Base-by-base conservation (phyloP, 1,139 yeast genomes). In the Casaregolazyma lundiana region DNA sequence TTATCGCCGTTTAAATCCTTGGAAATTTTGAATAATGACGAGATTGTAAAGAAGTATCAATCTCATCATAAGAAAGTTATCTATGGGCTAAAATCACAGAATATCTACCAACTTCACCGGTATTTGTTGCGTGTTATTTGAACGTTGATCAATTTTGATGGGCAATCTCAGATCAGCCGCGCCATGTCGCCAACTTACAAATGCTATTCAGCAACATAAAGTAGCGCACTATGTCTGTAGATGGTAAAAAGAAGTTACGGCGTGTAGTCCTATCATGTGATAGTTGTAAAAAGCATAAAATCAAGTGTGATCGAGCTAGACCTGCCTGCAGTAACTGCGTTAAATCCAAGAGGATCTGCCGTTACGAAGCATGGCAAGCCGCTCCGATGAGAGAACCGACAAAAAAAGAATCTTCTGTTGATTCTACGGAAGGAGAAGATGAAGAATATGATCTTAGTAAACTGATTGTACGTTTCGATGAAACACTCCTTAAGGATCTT, bases 271-370 rank as follows among this genome's bases (percentile, higher is more conserved):
- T 26, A n/a, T 26, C 32, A 2, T 26, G 32, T 26, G 6, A n/a
- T 3, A 26, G 3, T 26, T 40, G 43, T 18, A 35, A 40, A 32
- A 20, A 15, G 13, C 43, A 37, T 17, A 40, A 40, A 30, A 40
- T 30, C 15, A 40, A 40, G 30, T 40, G 43, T 21, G 43, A 40
- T 16, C 26, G 43, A 13, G 30, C 34, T 6, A 20, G 8, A 30
- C 41, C 41, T 15, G 7, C 18, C 8, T 38, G 41, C 21, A 4
- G 21, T 9, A 21, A 30, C n/a, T 38, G 41, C 30, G 2, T 13
- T 17, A 38, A 22, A n/a, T 22, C 18, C 24, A 15, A n/a, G 19
- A 11, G 17, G 4, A 16, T 18, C 2, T 38, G 41, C 19, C 30
- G 4, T 5, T 38, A 38, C 18, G 19, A 21, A 4, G 19, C 19